Percentiles rank a stretch among this genome's conserved stretches.
Evolutionary conservation across 352 stramenopile genomes (phyloP).

Genomic region (Globisporangium irregulare): DNA sequence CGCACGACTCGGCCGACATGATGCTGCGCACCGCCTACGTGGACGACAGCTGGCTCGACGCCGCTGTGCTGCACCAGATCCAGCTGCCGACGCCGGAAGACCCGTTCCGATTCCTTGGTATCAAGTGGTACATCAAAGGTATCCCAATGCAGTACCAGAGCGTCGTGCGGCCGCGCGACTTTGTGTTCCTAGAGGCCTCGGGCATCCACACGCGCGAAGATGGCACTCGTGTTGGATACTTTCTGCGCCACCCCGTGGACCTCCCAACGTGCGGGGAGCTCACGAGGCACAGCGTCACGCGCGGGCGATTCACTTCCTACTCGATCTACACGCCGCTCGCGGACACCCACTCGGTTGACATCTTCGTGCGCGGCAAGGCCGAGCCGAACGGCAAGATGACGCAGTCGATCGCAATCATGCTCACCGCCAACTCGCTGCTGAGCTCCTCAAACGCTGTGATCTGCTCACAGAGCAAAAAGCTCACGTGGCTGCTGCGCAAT

Average conservation of each 20-base stretch:
- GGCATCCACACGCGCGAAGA: constrained; percentile 6
- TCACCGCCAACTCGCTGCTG: constrained; percentile 22
- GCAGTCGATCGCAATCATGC: constrained; percentile 7
- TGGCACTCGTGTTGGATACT: constrained; percentile 18
- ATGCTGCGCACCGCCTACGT: constrained; percentile 20
- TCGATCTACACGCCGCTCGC: constrained; percentile 17
- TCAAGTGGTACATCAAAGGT: constrained; percentile 23
- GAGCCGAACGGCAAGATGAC: constrained; percentile 14
- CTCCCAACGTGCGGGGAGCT: constrained; percentile 10
- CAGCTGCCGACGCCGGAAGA: constrained; percentile 9
- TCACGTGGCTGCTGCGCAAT: constrained; percentile 26
- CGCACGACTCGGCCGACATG: constrained; percentile 20
- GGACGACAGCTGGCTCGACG: constrained; percentile 19
- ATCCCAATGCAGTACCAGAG: constrained; percentile 6
- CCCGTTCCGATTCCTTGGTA: constrained; percentile 20
- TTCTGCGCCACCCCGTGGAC: constrained; percentile 20
- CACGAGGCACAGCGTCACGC: constrained; percentile 2
- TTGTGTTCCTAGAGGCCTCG: constrained; percentile 20
- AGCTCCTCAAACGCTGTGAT: constrained; percentile 21
- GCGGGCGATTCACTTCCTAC: constrained; percentile 11
- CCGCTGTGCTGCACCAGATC: constrained; percentile 14
- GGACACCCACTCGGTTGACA: constrained; percentile 6
- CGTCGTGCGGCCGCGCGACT: constrained; percentile 17
- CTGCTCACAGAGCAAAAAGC: constrained; percentile 37
- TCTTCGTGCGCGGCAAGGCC: constrained; percentile 17